Evolutionary conservation across 495 filamentous ascomycete genomes (phyloP).

Genomic region (Staphylotrichum longicolle): DNA sequence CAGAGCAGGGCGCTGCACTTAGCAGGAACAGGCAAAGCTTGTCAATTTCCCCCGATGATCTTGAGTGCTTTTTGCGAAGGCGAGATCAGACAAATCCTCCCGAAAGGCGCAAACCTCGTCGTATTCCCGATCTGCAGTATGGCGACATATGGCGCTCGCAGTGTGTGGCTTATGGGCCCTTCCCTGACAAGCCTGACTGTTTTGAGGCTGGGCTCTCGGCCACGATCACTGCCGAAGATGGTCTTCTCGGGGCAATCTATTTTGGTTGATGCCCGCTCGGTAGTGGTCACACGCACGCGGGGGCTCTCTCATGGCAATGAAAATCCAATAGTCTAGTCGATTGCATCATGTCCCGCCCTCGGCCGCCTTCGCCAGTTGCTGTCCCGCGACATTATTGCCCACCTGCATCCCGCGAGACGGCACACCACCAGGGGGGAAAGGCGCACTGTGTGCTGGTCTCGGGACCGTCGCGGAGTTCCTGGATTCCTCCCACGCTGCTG

Average conservation of each 20-base stretch:
- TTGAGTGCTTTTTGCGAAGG: too few species aligned
- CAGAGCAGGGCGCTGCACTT: too few species aligned
- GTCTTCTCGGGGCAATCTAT: slow-evolving; percentile 16
- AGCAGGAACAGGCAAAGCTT: too few species aligned
- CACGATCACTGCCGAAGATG: slow-evolving; percentile 16
- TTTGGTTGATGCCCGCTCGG: background rate
- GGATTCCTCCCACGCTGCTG: too few species aligned
- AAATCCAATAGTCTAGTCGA: slow-evolving; percentile 18
- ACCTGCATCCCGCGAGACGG: slow-evolving; percentile 9
- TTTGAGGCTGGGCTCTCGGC: background rate
- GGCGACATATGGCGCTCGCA: too few species aligned
- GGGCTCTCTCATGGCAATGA: background rate
- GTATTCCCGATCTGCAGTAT: too few species aligned
- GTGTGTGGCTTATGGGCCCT: background rate
- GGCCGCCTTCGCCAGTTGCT: background rate
- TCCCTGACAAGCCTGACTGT: too few species aligned
- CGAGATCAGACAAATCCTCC: too few species aligned
- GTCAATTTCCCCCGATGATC: too few species aligned
- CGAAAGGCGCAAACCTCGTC: too few species aligned
- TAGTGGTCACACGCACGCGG: slow-evolving; percentile 9
- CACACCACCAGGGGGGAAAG: background rate
- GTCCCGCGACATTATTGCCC: slow-evolving; percentile 18
- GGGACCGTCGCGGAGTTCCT: too few species aligned
- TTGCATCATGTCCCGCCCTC: slow-evolving; percentile 9
- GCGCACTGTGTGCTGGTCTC: slow-evolving; percentile 7